These are phyloP conservation scores for Chenopodium suecicum DNA, from an alignment of 148 eudicot genomes.

Conservation along the genomic window DNA sequence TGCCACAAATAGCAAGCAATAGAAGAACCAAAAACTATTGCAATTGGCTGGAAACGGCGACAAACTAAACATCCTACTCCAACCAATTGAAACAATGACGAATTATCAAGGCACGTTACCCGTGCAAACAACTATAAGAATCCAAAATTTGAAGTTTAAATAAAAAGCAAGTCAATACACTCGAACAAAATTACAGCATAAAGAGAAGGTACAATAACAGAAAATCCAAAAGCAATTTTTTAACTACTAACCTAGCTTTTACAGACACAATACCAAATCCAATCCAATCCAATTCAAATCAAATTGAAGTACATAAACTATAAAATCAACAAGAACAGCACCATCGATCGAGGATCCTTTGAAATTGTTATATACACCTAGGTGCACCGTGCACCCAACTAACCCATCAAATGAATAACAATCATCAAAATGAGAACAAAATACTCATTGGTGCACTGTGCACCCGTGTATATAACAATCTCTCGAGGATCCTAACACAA, in stretches of 20 bases:
- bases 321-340: not conserved
- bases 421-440: no score
- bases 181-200: not conserved
- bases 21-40: not conserved
- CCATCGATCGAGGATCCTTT: not conserved
- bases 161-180: not conserved
- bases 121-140: not conserved
- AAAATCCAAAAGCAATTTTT: constrained; percentile 2
- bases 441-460: no score
- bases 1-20: not conserved
- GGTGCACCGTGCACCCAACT: no score
- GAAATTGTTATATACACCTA: no score
- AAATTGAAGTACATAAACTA: not conserved
- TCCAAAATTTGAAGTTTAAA: not conserved
- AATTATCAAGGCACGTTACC: not conserved
- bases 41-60: not conserved
- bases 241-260: not conserved
- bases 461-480: no score
- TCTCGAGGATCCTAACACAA: no score
- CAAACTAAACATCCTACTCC: constrained; percentile 1
- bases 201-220: not conserved
- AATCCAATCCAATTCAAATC: not conserved
- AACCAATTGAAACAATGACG: not conserved
- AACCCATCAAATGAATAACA: no score
- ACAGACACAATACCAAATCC: not conserved